Percentiles rank a stretch among this genome's conserved stretches.
phyloP scores from a whole-genome alignment of 306 rosid genomes.

The Acacia confusa region DNA sequence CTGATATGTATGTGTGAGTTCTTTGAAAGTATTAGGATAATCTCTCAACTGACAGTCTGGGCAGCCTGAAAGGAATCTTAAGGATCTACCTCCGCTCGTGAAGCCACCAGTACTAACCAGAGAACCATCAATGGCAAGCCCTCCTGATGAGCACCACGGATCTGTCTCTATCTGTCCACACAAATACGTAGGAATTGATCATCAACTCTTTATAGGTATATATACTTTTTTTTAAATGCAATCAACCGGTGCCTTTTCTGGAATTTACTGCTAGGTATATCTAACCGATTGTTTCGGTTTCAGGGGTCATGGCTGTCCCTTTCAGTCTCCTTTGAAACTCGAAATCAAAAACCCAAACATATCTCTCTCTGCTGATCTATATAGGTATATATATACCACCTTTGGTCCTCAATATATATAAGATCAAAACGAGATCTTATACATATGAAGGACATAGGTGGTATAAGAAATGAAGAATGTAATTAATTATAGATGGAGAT shows the following conservation, averaged over 20 bases:
- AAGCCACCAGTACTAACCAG: constrained; percentile 75
- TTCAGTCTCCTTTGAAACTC: too few species aligned
- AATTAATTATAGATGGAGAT: not conserved
- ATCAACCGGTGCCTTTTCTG: too few species aligned
- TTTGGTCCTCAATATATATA: too few species aligned
- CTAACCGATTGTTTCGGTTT: too few species aligned
- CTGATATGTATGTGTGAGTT: not conserved
- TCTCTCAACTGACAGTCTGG: constrained; percentile 58
- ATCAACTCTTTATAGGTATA: not conserved
- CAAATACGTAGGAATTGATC: not conserved
- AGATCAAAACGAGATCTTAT: too few species aligned
- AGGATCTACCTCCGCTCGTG: constrained; percentile 43
- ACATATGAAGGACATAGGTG: too few species aligned
- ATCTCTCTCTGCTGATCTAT: too few species aligned
- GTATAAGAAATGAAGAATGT: not conserved
- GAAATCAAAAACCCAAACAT: too few species aligned
- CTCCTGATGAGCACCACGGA: constrained; percentile 97
- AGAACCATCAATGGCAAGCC: constrained; percentile 61
- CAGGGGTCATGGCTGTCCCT: rapidly evolving
- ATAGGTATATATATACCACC: too few species aligned
- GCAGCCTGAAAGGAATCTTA: constrained; percentile 52
- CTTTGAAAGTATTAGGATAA: constrained; percentile 34
- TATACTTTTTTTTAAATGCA: too few species aligned
- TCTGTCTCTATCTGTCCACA: constrained; percentile 43
- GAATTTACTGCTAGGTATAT: too few species aligned